phyloP scores from a whole-genome alignment of 164 flowering plant species.

The Berberis thunbergii region DNA sequence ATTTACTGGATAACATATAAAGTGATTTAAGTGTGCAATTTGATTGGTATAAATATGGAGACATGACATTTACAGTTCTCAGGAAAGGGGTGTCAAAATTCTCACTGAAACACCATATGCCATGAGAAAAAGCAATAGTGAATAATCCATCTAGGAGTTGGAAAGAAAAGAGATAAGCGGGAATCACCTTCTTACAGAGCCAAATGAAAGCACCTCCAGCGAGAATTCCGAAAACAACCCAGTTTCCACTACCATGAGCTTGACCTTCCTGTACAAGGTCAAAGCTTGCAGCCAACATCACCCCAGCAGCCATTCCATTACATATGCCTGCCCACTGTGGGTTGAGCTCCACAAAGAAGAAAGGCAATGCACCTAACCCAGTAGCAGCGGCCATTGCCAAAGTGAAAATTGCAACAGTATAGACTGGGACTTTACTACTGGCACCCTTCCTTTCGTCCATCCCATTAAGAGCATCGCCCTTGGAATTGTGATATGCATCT shows the following conservation, averaged over 20 bases:
- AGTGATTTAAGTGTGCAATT: too few relatives aligned
- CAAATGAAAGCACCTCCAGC: constrained; percentile 83
- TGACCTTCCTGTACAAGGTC: constrained; percentile 97
- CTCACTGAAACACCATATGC: too few relatives aligned
- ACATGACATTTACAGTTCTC: too few relatives aligned
- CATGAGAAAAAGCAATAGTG: too few relatives aligned
- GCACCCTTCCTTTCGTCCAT: constrained; percentile 28
- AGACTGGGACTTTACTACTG: constrained; percentile 56
- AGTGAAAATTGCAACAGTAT: constrained; percentile 79
- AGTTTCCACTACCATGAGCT: constrained; percentile 73
- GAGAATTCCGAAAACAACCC: constrained; percentile 87
- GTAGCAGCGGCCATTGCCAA: constrained; percentile 98
- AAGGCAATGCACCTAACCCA: constrained; percentile 95
- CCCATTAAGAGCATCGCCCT: constrained; percentile 3
- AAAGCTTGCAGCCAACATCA: constrained; percentile 99
- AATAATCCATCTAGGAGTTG: neutral
- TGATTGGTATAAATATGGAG: too few relatives aligned
- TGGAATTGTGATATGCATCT: constrained; percentile 22
- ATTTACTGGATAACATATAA: too few relatives aligned
- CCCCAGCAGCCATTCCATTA: constrained; percentile 99
- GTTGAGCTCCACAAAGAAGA: constrained; percentile 95
- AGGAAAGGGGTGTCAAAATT: too few relatives aligned
- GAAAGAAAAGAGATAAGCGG: constrained; percentile 5
- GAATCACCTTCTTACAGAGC: constrained; percentile 89
- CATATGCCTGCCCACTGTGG: constrained; percentile 96